Conservation (phyloP, 768 basidiomycete species). For the Ramaria sp. region DNA sequence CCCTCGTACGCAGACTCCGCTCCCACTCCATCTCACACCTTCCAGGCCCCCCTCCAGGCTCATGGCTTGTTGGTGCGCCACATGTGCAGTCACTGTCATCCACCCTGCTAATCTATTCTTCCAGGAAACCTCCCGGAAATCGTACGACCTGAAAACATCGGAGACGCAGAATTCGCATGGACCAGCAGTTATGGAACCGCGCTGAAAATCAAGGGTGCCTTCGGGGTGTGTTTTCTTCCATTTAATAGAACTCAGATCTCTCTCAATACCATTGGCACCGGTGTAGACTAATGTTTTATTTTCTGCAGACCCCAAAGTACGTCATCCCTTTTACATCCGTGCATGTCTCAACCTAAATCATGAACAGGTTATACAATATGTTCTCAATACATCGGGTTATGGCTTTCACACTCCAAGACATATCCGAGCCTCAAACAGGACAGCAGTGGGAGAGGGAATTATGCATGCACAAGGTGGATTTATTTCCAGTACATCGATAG, state of each 20-base stretch:
- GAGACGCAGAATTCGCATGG: constrained; percentile 13
- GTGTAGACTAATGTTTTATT: too few relatives aligned
- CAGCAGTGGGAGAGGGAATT: too few relatives aligned
- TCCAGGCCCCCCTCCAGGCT: too few relatives aligned
- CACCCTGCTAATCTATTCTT: too few relatives aligned
- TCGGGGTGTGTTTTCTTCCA: too few relatives aligned
- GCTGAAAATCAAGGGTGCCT: too few relatives aligned
- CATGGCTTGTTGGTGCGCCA: too few relatives aligned
- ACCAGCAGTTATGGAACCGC: constrained; percentile 14
- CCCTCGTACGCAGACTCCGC: too few relatives aligned
- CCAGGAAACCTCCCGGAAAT: constrained; percentile 2
- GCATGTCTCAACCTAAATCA: neutral
- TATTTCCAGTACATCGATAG: neutral
- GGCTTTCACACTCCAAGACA: constrained; percentile 10
- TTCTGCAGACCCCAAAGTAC: constrained; percentile 6
- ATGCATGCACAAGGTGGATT: constrained; percentile 2
- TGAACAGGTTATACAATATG: constrained; percentile 18
- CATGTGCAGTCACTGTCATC: too few relatives aligned
- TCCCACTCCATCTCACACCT: too few relatives aligned
- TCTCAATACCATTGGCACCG: neutral
- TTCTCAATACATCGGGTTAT: constrained; percentile 20
- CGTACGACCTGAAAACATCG: constrained; percentile 12
- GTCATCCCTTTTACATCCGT: neutral
- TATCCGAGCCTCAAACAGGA: neutral
- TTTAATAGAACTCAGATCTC: constrained; percentile 8